phyloP scores from a whole-genome alignment of 139 green algal species.

The Asterochloris erici region DNA sequence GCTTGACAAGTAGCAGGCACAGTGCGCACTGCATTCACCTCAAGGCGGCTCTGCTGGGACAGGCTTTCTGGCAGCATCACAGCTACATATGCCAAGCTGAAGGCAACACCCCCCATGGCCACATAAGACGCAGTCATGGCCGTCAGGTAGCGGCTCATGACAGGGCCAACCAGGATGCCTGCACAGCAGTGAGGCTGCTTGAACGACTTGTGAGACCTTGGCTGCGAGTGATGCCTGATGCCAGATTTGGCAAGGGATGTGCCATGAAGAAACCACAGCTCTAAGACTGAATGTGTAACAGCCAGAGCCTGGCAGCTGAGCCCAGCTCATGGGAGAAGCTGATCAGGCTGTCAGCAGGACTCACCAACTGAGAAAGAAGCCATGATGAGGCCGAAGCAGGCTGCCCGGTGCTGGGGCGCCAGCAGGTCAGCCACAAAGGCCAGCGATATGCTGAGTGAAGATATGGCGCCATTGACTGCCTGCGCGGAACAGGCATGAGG shows the following conservation, averaged over 20 bases:
- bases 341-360: conserved; percentile 6
- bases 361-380: conserved; percentile 44
- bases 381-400: conserved; percentile 58
- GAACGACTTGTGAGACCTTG: too few species aligned
- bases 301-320: neutral
- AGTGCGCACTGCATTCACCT: neutral
- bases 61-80: conserved; percentile 35
- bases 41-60: neutral
- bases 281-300: too few species aligned
- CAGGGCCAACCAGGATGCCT: conserved; percentile 27
- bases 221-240: too few species aligned
- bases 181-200: neutral
- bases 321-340: neutral
- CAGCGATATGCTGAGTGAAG: conserved; percentile 46
- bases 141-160: conserved; percentile 23
- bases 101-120: neutral
- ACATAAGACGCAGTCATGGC: conserved; percentile 12
- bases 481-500: conserved; percentile 8
- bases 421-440: conserved; percentile 59
- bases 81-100: conserved; percentile 17
- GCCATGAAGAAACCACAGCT: too few species aligned
- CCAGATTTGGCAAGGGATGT: too few species aligned
- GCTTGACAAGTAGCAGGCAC: neutral
- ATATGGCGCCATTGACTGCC: conserved; percentile 46
- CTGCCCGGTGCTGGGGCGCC: conserved; percentile 38